A percentile compares a stretch with the other conserved stretches of the same genome.
These are phyloP conservation scores for Mycotypha africana DNA, from an alignment of 371 early-diverging fungal genomes.

Conservation along the genomic window DNA sequence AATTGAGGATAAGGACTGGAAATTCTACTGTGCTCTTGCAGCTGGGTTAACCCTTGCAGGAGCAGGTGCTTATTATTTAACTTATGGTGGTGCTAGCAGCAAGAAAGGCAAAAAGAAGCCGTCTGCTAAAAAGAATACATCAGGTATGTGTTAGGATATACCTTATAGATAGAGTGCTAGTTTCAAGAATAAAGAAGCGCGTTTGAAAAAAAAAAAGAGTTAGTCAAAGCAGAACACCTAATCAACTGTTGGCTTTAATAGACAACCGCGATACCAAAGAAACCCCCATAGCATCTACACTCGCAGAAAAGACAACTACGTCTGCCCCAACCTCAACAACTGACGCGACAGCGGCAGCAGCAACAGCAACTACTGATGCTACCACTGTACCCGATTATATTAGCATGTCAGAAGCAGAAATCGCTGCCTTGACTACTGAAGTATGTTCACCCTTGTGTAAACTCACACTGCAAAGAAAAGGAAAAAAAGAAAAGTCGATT, in stretches of 20 bases:
- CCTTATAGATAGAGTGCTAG: too few relatives aligned
- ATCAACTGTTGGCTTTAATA: too few relatives aligned
- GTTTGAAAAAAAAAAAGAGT: too few relatives aligned
- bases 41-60: constrained; percentile 63
- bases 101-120: too few relatives aligned
- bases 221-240: too few relatives aligned
- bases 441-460: constrained; percentile 14
- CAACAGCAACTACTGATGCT: constrained; percentile 9
- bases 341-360: constrained; percentile 4
- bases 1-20: constrained; percentile 74
- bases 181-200: too few relatives aligned
- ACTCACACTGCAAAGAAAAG: neutral
- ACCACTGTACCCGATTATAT: constrained; percentile 33
- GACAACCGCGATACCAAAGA: too few relatives aligned
- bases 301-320: constrained; percentile 5
- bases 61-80: constrained; percentile 63
- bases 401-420: constrained; percentile 53
- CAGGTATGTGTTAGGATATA: too few relatives aligned
- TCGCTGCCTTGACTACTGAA: constrained; percentile 50
- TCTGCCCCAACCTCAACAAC: constrained; percentile 9
- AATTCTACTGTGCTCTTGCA: constrained; percentile 66
- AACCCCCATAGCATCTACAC: constrained; percentile 4
- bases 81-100: constrained; percentile 18
- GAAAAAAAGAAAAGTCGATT: neutral
- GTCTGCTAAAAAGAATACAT: neutral